phyloP scores from a whole-genome alignment of 192 early-diverging fungal species.

The Coemansia sp. region DNA sequence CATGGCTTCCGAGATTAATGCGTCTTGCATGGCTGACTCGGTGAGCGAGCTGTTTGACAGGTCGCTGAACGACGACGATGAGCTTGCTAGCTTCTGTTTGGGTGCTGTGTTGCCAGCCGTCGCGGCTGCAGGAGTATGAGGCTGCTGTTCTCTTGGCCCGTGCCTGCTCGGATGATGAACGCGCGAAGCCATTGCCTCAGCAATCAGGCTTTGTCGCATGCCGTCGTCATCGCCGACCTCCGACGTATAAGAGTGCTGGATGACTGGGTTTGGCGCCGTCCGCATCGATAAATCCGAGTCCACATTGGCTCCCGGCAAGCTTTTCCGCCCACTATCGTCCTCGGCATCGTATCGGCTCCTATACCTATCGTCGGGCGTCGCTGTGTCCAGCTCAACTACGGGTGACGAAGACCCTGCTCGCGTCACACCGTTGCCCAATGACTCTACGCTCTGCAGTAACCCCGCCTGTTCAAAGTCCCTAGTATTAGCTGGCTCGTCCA shows the following conservation, averaged over 20 bases:
- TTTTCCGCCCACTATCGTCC: background rate
- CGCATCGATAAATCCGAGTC: slow-evolving; percentile 18
- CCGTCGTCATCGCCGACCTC: background rate
- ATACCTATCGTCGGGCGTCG: slow-evolving; percentile 18
- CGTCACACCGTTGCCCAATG: slow-evolving; percentile 18
- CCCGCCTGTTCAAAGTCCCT: slow-evolving; percentile 31
- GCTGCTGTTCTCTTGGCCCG: background rate
- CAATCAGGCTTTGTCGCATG: slow-evolving; percentile 47
- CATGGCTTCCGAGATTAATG: slow-evolving; percentile 48
- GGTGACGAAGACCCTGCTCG: slow-evolving; percentile 24
- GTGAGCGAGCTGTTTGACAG: slow-evolving; percentile 49
- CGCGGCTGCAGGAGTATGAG: background rate
- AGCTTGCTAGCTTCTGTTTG: background rate
- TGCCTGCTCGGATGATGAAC: background rate
- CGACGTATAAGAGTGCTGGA: background rate
- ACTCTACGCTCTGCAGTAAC: slow-evolving; percentile 44
- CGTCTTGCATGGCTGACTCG: slow-evolving; percentile 56
- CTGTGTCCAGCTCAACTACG: slow-evolving; percentile 32
- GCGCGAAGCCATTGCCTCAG: slow-evolving; percentile 39
- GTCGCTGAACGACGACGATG: slow-evolving; percentile 51
- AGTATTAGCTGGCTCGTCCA: slow-evolving; percentile 24
- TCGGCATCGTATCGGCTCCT: background rate
- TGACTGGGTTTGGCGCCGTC: slow-evolving; percentile 5
- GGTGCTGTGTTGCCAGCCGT: background rate
- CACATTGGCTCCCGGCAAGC: background rate